Evolutionary conservation across 129 eudicot species (phyloP).

Genomic region (Gnaphalium uliginosum): DNA sequence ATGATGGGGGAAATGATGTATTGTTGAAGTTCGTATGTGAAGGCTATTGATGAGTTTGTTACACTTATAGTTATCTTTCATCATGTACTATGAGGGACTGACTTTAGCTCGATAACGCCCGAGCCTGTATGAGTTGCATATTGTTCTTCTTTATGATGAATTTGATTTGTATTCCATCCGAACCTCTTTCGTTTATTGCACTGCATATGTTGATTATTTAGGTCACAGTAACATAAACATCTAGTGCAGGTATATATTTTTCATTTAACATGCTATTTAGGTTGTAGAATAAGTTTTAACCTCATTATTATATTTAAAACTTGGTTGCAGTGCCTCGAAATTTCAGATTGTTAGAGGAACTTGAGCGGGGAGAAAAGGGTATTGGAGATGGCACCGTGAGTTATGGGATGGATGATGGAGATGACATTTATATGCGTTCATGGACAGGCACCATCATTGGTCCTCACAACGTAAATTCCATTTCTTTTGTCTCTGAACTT

Average conservation of each 20-base stretch:
- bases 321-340: slow-evolving; percentile 42
- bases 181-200: neutral
- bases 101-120: too few species aligned
- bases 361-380: slow-evolving; percentile 51
- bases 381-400: slow-evolving; percentile 46
- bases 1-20: slow-evolving; percentile 7
- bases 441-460: slow-evolving; percentile 38
- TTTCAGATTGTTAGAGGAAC: slow-evolving; percentile 47
- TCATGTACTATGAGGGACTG: neutral
- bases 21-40: slow-evolving; percentile 1
- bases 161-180: neutral
- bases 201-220: neutral
- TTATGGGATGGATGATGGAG: slow-evolving; percentile 35
- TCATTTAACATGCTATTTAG: neutral
- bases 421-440: slow-evolving; percentile 32
- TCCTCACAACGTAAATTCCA: slow-evolving; percentile 38
- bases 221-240: neutral
- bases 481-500: slow-evolving; percentile 5
- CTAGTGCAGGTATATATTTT: neutral
- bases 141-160: neutral
- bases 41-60: slow-evolving; percentile 4
- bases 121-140: neutral
- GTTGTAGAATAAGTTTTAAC: neutral
- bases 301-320: neutral
- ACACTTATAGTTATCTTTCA: neutral